Conservation (phyloP, 192 early-diverging fungal species). For the Dissophora ornata region DNA sequence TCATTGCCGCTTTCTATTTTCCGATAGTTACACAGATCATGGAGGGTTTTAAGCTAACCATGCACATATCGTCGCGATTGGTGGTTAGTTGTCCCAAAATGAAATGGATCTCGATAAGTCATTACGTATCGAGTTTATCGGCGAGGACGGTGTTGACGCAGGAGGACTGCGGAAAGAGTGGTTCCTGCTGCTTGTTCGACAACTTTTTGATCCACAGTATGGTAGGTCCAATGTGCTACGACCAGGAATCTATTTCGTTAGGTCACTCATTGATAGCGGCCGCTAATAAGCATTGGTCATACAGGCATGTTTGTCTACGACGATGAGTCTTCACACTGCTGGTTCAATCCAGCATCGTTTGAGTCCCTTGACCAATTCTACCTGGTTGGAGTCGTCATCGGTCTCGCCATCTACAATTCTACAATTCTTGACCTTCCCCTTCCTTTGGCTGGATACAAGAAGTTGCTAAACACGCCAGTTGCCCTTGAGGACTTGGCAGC, state of each 20-base stretch:
- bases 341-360: constrained; percentile 83
- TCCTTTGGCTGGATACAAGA: constrained; percentile 88
- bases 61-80: not conserved
- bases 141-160: constrained; percentile 96
- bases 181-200: constrained; percentile 92
- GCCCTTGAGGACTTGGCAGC: constrained; percentile 81
- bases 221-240: constrained; percentile 52
- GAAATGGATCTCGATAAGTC: constrained; percentile 92
- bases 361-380: constrained; percentile 87
- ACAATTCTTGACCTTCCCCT: constrained; percentile 91
- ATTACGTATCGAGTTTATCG: constrained; percentile 90
- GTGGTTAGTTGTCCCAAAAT: constrained; percentile 68
- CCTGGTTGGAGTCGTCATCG: constrained; percentile 91
- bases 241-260: no score
- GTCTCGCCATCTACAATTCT: constrained; percentile 93
- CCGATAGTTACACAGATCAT: no score
- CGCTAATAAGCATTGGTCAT: no score
- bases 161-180: constrained; percentile 97
- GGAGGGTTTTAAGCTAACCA: not conserved
- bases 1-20: not conserved
- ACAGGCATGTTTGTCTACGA: constrained; percentile 79
- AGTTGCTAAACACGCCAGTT: constrained; percentile 80
- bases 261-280: no score
- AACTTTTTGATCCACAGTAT: constrained; percentile 93
- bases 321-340: constrained; percentile 69